Percentiles rank a stretch among this genome's conserved stretches.
Conservation (phyloP, 129 eudicot genomes). For the Deinandra increscens region DNA sequence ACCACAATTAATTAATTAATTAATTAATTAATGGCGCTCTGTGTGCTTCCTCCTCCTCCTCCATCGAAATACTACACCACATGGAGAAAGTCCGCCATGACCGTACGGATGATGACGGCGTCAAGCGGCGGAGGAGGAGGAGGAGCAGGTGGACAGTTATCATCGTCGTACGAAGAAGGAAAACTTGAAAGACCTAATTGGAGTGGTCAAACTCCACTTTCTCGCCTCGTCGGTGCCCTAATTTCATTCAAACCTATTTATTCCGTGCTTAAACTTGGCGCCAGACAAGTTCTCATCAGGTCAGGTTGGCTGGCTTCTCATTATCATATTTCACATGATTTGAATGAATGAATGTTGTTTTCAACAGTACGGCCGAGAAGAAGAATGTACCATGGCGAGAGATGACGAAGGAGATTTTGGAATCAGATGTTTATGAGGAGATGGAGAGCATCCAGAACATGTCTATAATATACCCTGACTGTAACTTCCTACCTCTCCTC, state of each 20-base stretch:
- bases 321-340: background rate
- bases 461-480: conserved; percentile 71
- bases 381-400: conserved; percentile 86
- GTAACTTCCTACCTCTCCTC: conserved; percentile 48
- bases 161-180: conserved; percentile 66
- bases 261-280: conserved; percentile 82
- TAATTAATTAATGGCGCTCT: conserved; percentile 35
- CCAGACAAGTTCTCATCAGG: conserved; percentile 93
- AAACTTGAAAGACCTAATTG: conserved; percentile 80
- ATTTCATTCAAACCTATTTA: conserved; percentile 79
- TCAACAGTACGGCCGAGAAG: conserved; percentile 96
- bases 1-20: no score
- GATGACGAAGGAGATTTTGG: conserved; percentile 85
- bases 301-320: conserved; percentile 12
- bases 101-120: conserved; percentile 42
- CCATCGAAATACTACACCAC: conserved; percentile 15
- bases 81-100: conserved; percentile 18
- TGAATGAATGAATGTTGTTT: no score
- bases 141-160: conserved; percentile 22
- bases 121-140: conserved; percentile 42
- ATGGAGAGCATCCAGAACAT: conserved; percentile 55
- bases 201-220: conserved; percentile 88
- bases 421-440: conserved; percentile 83
- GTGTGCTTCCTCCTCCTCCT: conserved; percentile 18
- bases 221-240: conserved; percentile 84